Base-by-base conservation (phyloP, 805 yeast species). In the Millerago galiae region DNA sequence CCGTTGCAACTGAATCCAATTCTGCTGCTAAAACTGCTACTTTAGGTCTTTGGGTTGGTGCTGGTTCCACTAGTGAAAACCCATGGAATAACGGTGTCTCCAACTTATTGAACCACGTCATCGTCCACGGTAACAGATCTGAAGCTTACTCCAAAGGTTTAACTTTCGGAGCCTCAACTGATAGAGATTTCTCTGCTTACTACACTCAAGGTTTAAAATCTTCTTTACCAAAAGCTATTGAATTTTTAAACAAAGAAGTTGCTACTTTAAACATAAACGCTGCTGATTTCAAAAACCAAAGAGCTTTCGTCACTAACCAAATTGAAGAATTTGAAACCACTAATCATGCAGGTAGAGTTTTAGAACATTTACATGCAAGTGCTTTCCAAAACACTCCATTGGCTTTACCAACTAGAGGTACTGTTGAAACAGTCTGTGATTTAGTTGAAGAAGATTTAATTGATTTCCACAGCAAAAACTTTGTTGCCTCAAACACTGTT, bases 371-470 rank as follows among this genome's bases (percentile, higher is more conserved):
- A 70, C 77, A 80, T 59, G 77, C 90, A 47, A 76, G 90, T 48
- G 95, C 95, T 43, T 85, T 79, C 83, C 95, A 85, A 70, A 87
- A 88, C 59, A 80, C 87, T 58, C 80, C 93, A 26, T 71, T 85
- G 52, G 83, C 83, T 42, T 70, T 85, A 61, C 93, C 95, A 64
- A 71, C 75, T 34, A 71, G 74, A 57, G 95, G 95, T 73, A 83
- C 87, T 50, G 53, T 70, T 30, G 93, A 83, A 49, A 70, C 86
- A 38, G 54, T 85, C 35, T 63, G 70, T 27, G 74, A 72, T 46
- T 69, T 85, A 60, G 79, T 77, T 50, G 49, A 71, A 37, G 64
- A 68, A 56, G 95, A 85, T 65, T 59, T 83, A 46, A 57, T 65
- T 46, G 64, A 73, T 45, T 82, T 80, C 61, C 70, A 75, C 56